Base-by-base conservation (phyloP, 1,284 basidiomycete species). In the Fomitopsis betulina region DNA sequence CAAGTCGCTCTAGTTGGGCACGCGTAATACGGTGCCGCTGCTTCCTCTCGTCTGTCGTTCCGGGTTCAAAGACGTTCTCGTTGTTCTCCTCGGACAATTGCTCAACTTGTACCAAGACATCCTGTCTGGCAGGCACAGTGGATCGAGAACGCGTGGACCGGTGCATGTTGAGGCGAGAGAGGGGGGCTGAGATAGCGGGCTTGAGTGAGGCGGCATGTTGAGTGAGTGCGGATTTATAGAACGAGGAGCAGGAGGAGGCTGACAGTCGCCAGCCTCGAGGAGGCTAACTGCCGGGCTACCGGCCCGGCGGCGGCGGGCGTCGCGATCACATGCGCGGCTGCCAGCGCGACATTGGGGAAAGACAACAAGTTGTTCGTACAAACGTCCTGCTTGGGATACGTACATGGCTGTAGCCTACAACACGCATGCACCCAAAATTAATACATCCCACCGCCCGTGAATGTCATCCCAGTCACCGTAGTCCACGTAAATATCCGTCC, bases 11-110 rank as follows among this genome's bases (percentile, higher is more conserved):
- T 27, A 78, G 71, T 61, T 80, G 77, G 23, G 62, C 12, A 38
- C 72, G 69, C 12, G 76, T 72, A 68, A 79, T 66, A 47, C 75
- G 75, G 56, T 75, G 73, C 25, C 76, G 73, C 7, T 67, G 58
- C 32, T 72, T 73, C 63, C 66, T 75, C 56, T 63, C 63, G 15
- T 43, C 27, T 21, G 32, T 51, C 8, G 17, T 51, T 10, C n/a
- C 49, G 15, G n/a, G 32, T 13, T 19, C 49, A 25, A 51, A 51
- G n/a, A 51, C 19, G 9, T 51, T 35, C 49, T 21, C 49, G 49
- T 13, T 23, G 15, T 51, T 37, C 13, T 33, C n/a, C 30, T 35
- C 33, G 10, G 19, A 21, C 13, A 15, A 43, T 19, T 30, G 27
- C 5, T 30, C 30, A 6, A 9, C 13, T n/a, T 30, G 47, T n/a